Percentiles rank a stretch among this genome's conserved stretches.
These are phyloP conservation scores for Biscogniauxia marginata DNA, from an alignment of 2,329 filamentous ascomycete genomes.

Conservation along the genomic window DNA sequence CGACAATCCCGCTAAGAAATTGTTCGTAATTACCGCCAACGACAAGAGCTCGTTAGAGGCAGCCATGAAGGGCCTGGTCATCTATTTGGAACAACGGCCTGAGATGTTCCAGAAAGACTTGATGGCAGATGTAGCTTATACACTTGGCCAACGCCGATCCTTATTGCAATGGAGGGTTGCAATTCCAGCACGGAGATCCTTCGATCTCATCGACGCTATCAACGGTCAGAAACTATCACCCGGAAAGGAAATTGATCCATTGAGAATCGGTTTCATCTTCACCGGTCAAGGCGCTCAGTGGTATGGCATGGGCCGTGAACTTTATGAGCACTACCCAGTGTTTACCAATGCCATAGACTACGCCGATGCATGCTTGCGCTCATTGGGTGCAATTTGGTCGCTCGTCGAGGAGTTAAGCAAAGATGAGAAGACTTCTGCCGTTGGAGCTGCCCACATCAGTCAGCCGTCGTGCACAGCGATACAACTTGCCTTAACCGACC, in stretches of 20 bases:
- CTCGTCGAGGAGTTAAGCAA: slow-evolving; percentile 36
- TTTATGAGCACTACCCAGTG: slow-evolving; percentile 38
- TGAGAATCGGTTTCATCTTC: slow-evolving; percentile 41
- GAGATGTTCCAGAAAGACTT: slow-evolving; percentile 45
- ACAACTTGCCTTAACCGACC: slow-evolving; percentile 38
- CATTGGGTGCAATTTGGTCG: slow-evolving; percentile 36
- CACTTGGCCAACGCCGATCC: slow-evolving; percentile 44
- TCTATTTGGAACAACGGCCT: slow-evolving; percentile 42
- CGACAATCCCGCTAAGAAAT: slow-evolving; percentile 32
- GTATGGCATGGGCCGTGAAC: slow-evolving; percentile 42
- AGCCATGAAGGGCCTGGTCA: slow-evolving; percentile 39
- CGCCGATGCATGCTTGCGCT: slow-evolving; percentile 33
- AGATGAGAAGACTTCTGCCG: slow-evolving; percentile 35
- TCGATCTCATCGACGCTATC: slow-evolving; percentile 44
- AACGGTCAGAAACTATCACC: slow-evolving; percentile 37
- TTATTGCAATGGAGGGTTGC: slow-evolving; percentile 44
- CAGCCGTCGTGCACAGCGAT: slow-evolving; percentile 41
- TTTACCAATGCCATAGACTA: slow-evolving; percentile 36
- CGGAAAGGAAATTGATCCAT: slow-evolving; percentile 37
- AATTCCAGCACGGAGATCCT: slow-evolving; percentile 42
- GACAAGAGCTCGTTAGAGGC: slow-evolving; percentile 38
- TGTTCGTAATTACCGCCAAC: slow-evolving; percentile 45
- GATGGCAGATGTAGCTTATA: slow-evolving; percentile 48
- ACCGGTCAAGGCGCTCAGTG: slow-evolving; percentile 43
- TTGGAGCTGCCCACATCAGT: slow-evolving; percentile 39